Evolutionary conservation across 176 grass and related monocot genomes (phyloP).

Genomic region (Ensete glaucum): DNA sequence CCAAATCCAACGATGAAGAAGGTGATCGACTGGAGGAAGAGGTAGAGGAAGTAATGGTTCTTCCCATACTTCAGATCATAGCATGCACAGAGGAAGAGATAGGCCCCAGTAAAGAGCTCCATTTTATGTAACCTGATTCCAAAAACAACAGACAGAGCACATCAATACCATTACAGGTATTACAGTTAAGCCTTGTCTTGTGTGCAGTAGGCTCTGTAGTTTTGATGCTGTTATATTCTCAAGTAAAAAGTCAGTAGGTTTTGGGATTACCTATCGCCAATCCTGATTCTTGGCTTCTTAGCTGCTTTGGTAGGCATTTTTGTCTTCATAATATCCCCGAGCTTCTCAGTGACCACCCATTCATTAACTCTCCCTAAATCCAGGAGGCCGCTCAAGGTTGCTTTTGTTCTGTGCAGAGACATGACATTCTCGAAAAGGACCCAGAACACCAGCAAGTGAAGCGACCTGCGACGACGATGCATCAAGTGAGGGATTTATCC

Average conservation of each 20-base stretch:
- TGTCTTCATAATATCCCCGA: conserved; percentile 4
- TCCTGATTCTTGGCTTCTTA: not conserved
- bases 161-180: not conserved
- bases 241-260: not conserved
- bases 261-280: not conserved
- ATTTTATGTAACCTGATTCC: not conserved
- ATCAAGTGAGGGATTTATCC: not conserved
- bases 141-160: not conserved
- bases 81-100: conserved; percentile 7
- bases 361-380: conserved; percentile 5
- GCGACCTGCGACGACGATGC: not conserved
- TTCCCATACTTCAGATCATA: not conserved
- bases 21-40: conserved; percentile 1
- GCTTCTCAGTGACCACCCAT: conserved; percentile 10
- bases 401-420: conserved; percentile 12
- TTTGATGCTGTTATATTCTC: too few relatives aligned
- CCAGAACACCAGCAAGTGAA: conserved; percentile 14
- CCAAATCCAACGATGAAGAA: conserved; percentile 4
- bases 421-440: conserved; percentile 10
- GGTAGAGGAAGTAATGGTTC: conserved; percentile 12
- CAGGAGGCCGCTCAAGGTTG: conserved; percentile 1
- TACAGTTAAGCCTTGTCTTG: not conserved
- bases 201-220: not conserved
- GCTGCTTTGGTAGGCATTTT: not conserved
- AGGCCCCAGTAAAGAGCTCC: conserved; percentile 2